Evolutionary conservation across 164 flowering plant genomes (phyloP).

Genomic region (Saururus chinensis): DNA sequence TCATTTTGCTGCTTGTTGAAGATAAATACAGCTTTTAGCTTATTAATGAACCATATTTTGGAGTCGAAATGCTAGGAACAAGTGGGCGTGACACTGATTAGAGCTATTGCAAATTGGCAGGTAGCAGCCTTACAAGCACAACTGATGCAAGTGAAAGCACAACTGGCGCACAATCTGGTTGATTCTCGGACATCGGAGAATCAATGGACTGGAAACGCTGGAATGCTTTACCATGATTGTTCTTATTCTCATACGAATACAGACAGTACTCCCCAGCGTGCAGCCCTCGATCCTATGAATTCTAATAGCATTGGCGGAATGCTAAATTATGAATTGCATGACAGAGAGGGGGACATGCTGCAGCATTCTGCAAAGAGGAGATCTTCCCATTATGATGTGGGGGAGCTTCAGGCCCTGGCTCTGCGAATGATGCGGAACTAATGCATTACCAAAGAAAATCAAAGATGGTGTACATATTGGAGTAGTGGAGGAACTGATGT

Average conservation of each 20-base stretch:
- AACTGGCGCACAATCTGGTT: conserved; percentile 6
- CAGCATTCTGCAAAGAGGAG: conserved; percentile 1
- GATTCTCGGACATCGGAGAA: conserved; percentile 3
- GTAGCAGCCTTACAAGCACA: conserved; percentile 16
- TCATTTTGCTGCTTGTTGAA: too few relatives aligned
- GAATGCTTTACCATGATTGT: too few relatives aligned
- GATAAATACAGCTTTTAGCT: too few relatives aligned
- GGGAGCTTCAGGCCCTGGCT: conserved; percentile 13
- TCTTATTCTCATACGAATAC: conserved; percentile 1
- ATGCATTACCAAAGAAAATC: not conserved
- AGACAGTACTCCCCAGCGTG: conserved; percentile 5
- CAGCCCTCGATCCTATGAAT: conserved; percentile 8
- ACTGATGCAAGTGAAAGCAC: conserved; percentile 15
- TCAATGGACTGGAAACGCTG: conserved; percentile 1
- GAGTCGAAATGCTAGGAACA: too few relatives aligned
- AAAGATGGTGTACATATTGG: too few relatives aligned
- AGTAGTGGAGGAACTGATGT: too few relatives aligned
- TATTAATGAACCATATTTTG: too few relatives aligned
- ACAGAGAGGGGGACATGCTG: not conserved
- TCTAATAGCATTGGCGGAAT: not conserved
- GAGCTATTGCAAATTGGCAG: not conserved
- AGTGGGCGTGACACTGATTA: too few relatives aligned
- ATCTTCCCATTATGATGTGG: conserved; percentile 4
- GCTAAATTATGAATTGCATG: not conserved
- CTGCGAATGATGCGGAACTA: conserved; percentile 10